Evolutionary conservation across 345 rosid genomes (phyloP), one percentile per base, ranked within the genome.

Genomic region (Eucalyptus albens): DNA sequence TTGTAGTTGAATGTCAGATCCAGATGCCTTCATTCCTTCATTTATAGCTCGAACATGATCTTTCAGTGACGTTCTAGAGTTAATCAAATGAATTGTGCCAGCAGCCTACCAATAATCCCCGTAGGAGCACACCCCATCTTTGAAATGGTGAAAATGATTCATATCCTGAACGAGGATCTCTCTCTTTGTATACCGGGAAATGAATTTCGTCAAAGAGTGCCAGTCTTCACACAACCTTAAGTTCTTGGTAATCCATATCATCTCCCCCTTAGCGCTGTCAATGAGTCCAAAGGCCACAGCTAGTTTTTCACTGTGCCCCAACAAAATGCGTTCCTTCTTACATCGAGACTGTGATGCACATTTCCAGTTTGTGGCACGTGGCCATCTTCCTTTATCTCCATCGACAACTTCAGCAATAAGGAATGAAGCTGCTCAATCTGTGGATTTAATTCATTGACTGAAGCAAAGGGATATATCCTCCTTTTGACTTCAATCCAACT

Each of bases 161-260:
- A 96, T 96, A 88, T 96, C 99, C 59, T 96, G 92, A 40, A 97
- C 98, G 50, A 97, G 91, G 94, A 97, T 95, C 92, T 95, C 98
- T 69, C 93, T 96, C 44, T 93, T 91, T 81, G 95, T 90, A 80
- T 94, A 94, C 93, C 94, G 95, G 81, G 99, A 97, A 87, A 96
- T 92, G 89, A 95, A 93, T 91, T 96, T 96, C 3, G 96, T 96
- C 90, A 96, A 94, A 37, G 93, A 94, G 88, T 97, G 99, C 69
- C 98, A 97, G 88, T 97, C 99, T 89, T 97, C 99, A 50, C 99
- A 97, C 33, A 96, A 91, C 88, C 99, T 93, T 91, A 97, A 91
- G 92, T 96, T 97, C 94, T 97, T 96, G n/a, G 96, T 95, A 67
- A 97, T 95, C 92, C 98, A 90, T 26, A 97, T 96, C 7, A 95